Evolutionary conservation across 805 yeast species (phyloP), one percentile per base, ranked within the genome.

Genomic region (Candida odintsovae): DNA sequence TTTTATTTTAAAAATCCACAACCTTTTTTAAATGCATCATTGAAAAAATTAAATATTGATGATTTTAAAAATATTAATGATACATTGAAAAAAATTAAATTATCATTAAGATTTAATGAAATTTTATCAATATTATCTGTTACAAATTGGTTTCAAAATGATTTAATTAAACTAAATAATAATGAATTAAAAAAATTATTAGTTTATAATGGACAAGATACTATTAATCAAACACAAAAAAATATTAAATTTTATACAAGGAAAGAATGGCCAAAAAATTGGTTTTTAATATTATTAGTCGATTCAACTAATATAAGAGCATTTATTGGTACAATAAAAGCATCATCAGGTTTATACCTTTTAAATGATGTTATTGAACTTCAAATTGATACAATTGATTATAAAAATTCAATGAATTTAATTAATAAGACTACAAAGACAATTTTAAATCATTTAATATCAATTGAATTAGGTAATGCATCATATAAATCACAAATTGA

Each of bases 121-220:
- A 67, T 82, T 25, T 65, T 76, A 12, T 73, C 78, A 9, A 71
- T 82, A 50, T 73, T 87, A 45, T 68, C 71, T 33, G 83, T 87
- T 0, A 76, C 82, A 0, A 86, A 83, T 25, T 86, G 94, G 94
- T 72, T 78, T 6, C 67, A 71, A n/a, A 77, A 77, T 52, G 78
- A 76, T 37, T 72, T 77, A 37, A 71, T 85, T 41, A 70, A 65
- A 28, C 56, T 86, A 25, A 66, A 71, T 2, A 69, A 71, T 3
- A 69, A 68, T 20, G 90, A 82, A 57, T 58, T 72, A 19, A 55
- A 55, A 33, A 36, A 36, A 13, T 16, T 36, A 13, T 36, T 36
- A n/a, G 9, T 20, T 13, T n/a, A 26, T 25, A 25, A 2, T 18
- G 12, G 15, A 5, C 36, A 10, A 40, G 33, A 11, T 6, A 36